Conservation (phyloP, 192 early-diverging fungal species). For the Umbelopsis sp. region DNA sequence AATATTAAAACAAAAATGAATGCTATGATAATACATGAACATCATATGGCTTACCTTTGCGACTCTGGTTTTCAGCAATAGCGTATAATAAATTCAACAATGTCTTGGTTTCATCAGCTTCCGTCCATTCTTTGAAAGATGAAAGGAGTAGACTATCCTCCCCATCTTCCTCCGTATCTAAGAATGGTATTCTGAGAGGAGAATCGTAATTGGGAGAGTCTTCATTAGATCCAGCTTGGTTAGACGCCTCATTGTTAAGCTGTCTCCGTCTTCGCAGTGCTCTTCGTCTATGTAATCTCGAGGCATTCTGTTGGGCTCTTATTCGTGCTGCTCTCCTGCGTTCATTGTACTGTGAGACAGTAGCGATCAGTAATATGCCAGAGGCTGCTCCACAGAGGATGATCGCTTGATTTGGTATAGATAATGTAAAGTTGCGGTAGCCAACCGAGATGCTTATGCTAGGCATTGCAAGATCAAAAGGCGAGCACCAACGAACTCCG, state of each 20-base stretch:
- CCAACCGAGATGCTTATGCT: conserved; percentile 10
- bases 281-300: conserved; percentile 7
- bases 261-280: conserved; percentile 9
- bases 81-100: conserved; percentile 78
- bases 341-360: conserved; percentile 1
- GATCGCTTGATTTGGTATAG: conserved; percentile 2
- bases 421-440: conserved; percentile 8
- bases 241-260: neutral
- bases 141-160: conserved; percentile 50
- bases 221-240: neutral
- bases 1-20: neutral
- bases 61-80: conserved; percentile 86
- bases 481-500: neutral
- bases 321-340: neutral
- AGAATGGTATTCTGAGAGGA: neutral
- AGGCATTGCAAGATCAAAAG: conserved; percentile 3
- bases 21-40: neutral
- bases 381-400: neutral
- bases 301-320: conserved; percentile 6
- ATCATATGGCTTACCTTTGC: conserved; percentile 63
- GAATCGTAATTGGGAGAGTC: neutral
- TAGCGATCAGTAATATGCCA: neutral
- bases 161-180: conserved; percentile 36
- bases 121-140: conserved; percentile 47
- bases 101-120: conserved; percentile 59